Conservation (phyloP, 805 yeast species). For the Ogataea methanolica region DNA sequence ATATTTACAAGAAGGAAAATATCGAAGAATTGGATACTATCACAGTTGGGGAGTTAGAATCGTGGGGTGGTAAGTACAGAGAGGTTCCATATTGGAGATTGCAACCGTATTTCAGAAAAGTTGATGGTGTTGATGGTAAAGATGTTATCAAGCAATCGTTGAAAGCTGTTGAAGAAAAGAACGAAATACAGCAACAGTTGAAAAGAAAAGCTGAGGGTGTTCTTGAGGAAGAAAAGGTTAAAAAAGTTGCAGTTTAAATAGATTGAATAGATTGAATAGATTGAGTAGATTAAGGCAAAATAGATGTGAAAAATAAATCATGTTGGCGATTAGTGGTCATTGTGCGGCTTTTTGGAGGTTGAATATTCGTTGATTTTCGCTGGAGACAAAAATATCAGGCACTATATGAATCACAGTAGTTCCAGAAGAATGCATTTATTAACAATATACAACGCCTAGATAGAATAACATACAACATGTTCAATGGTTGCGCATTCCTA, state of each 20-base stretch:
- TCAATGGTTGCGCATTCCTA: too few relatives aligned
- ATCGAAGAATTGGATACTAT: slow-evolving; percentile 55
- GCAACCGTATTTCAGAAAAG: slow-evolving; percentile 91
- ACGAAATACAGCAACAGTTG: slow-evolving; percentile 2
- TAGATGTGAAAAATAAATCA: too few relatives aligned
- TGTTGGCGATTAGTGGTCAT: too few relatives aligned
- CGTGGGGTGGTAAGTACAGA: slow-evolving; percentile 82
- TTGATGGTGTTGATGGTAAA: slow-evolving; percentile 67
- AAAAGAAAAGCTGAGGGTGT: slow-evolving; percentile 8
- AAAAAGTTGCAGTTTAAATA: background rate
- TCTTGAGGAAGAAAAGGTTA: background rate
- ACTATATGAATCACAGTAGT: background rate
- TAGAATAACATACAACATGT: too few relatives aligned
- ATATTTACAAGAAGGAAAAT: slow-evolving; percentile 47
- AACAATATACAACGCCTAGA: too few relatives aligned
- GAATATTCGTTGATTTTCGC: background rate
- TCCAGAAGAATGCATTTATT: too few relatives aligned
- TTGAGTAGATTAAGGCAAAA: too few relatives aligned
- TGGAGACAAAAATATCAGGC: background rate
- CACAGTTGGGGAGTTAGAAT: slow-evolving; percentile 43
- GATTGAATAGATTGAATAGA: too few relatives aligned
- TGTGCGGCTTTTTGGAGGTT: too few relatives aligned
- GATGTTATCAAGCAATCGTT: slow-evolving; percentile 25
- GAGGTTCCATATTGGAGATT: slow-evolving; percentile 92
- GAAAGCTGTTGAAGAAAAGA: slow-evolving; percentile 14